phyloP scores from a whole-genome alignment of 2,329 filamentous ascomycete species.

The Fusarium chaquense region DNA sequence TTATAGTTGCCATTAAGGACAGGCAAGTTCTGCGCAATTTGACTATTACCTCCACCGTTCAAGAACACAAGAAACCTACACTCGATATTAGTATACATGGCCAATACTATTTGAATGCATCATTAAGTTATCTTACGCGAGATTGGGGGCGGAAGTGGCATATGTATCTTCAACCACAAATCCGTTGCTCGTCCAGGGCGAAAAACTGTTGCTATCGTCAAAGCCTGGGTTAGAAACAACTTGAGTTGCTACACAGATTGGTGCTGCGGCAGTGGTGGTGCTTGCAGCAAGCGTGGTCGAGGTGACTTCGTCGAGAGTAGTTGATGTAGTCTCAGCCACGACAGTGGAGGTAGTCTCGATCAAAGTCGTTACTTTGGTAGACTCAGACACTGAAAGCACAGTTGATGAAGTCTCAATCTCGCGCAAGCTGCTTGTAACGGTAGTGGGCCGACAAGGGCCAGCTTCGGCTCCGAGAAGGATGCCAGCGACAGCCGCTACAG shows the following conservation, averaged over 20 bases:
- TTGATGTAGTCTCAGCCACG: not conserved
- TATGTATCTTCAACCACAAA: accelerated
- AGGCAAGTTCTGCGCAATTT: not conserved
- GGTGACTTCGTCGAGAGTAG: not conserved
- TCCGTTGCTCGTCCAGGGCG: not conserved
- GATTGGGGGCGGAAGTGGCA: not conserved
- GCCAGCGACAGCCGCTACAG: not conserved
- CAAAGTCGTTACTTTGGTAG: not conserved
- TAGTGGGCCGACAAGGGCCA: not conserved
- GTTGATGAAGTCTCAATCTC: not conserved
- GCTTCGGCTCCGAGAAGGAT: constrained; percentile 5
- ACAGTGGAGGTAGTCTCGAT: not conserved
- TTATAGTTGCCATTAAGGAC: not conserved
- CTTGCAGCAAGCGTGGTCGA: not conserved
- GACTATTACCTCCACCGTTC: not conserved
- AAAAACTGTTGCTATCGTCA: not conserved
- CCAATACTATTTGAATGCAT: accelerated
- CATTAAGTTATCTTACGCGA: accelerated
- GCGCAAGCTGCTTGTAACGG: not conserved
- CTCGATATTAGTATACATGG: accelerated
- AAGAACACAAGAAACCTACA: not conserved
- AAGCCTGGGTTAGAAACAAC: constrained; percentile 2
- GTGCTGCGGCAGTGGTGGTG: not conserved
- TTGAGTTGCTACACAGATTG: not conserved
- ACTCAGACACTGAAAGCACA: not conserved